These are phyloP conservation scores for Thraustochytrium striatum DNA, from an alignment of 352 stramenopile genomes.

Conservation along the genomic window DNA sequence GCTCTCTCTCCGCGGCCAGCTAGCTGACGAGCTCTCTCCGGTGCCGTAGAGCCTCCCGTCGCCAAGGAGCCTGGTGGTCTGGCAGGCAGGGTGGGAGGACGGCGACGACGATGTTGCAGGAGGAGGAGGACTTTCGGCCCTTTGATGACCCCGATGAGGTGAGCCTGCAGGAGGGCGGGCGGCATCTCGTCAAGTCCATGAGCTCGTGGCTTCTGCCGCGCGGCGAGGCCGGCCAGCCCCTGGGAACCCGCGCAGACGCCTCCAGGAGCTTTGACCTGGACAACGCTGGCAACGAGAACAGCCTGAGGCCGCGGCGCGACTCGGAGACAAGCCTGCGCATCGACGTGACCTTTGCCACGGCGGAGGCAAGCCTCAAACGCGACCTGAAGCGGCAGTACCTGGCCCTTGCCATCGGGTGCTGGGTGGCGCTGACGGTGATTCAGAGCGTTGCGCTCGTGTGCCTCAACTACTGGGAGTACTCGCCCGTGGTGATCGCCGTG, in stretches of 20 bases:
- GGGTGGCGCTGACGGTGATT: constrained; percentile 11
- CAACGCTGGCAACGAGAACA: not conserved
- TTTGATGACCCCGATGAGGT: constrained; percentile 15
- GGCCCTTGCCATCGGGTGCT: constrained; percentile 35
- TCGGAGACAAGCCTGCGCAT: constrained; percentile 25
- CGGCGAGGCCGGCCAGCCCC: not conserved
- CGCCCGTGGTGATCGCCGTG: constrained; percentile 29
- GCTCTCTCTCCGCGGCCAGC: too few species aligned
- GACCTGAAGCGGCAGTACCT: constrained; percentile 40
- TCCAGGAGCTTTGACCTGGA: not conserved
- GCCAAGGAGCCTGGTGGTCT: too few species aligned
- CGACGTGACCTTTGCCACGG: constrained; percentile 27
- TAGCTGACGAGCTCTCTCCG: too few species aligned
- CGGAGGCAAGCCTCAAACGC: constrained; percentile 30
- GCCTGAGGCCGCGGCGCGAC: not conserved
- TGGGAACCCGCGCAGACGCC: not conserved
- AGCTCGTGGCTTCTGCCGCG: constrained; percentile 32
- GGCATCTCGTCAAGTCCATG: constrained; percentile 33
- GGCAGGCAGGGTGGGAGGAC: too few species aligned
- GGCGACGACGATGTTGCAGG: too few species aligned
- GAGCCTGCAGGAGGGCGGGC: constrained; percentile 16
- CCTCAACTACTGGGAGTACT: constrained; percentile 44
- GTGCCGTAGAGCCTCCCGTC: too few species aligned
- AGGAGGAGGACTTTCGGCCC: too few species aligned
- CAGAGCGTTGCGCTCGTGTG: constrained; percentile 13